These are phyloP conservation scores for Petunia hybrid DNA, from an alignment of 305 asterid species.

Conservation along the genomic window DNA sequence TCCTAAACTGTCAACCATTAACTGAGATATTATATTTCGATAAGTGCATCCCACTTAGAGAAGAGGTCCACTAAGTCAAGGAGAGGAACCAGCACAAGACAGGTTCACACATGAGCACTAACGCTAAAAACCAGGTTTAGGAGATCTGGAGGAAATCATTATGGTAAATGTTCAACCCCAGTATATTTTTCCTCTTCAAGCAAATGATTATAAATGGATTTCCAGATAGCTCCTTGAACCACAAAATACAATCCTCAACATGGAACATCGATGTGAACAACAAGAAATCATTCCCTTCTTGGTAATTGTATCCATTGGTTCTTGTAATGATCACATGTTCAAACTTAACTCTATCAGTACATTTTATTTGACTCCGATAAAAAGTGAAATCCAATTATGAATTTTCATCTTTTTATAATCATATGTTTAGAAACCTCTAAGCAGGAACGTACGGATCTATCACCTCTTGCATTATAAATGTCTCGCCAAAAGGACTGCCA, in stretches of 20 bases:
- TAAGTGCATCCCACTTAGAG: neutral
- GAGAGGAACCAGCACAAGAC: too few species aligned
- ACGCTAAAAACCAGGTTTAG: too few species aligned
- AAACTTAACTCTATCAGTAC: neutral
- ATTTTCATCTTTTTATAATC: neutral
- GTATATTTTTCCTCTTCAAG: neutral
- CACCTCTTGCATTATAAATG: constrained; percentile 4
- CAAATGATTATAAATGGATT: neutral
- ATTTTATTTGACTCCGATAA: neutral
- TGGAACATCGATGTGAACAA: neutral
- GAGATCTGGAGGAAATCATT: neutral
- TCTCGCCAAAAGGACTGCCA: constrained; percentile 18
- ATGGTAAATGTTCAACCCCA: neutral
- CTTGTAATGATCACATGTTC: neutral
- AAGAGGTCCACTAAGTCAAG: neutral
- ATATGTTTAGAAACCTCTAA: neutral
- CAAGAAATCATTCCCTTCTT: neutral
- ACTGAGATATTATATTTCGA: neutral
- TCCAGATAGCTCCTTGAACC: neutral
- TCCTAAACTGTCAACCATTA: neutral
- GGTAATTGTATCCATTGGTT: neutral
- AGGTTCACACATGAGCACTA: too few species aligned
- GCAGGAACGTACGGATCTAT: neutral
- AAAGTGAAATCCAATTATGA: neutral
- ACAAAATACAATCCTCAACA: neutral